Percentiles rank a stretch among this genome's conserved stretches.
phyloP scores from a whole-genome alignment of 78 protist species.

The Pelomyxa schiedti region DNA sequence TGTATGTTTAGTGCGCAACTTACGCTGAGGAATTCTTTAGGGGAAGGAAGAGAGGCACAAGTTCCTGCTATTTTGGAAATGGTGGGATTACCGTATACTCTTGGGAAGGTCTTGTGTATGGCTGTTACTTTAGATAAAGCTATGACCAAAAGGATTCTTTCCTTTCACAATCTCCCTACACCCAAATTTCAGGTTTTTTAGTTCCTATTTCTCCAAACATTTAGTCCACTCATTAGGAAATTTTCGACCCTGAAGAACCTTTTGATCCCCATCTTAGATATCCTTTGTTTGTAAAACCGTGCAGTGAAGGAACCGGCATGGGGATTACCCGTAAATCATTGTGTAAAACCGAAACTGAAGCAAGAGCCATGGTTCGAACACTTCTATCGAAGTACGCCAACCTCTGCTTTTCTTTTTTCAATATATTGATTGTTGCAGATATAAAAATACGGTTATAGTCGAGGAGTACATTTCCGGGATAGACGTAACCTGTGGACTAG shows the following conservation, averaged over 20 bases:
- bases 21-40: too few species aligned
- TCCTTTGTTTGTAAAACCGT: neutral
- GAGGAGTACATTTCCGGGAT: neutral
- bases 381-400: neutral
- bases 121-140: neutral
- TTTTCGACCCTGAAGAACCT: neutral
- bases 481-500: neutral
- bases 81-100: neutral
- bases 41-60: neutral
- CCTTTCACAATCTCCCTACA: neutral
- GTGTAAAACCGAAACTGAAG: neutral
- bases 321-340: neutral
- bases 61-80: neutral
- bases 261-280: neutral
- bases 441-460: neutral
- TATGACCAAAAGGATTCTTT: neutral
- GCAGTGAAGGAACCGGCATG: neutral
- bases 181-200: too few species aligned
- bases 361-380: neutral
- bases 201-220: neutral
- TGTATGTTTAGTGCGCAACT: too few species aligned
- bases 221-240: too few species aligned
- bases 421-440: too few species aligned
- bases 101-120: neutral
- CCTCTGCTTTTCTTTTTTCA: too few species aligned